Percentiles rank a stretch among this genome's conserved stretches.
Evolutionary conservation across 1,139 yeast genomes (phyloP).

Genomic region (Taphrina confusa): DNA sequence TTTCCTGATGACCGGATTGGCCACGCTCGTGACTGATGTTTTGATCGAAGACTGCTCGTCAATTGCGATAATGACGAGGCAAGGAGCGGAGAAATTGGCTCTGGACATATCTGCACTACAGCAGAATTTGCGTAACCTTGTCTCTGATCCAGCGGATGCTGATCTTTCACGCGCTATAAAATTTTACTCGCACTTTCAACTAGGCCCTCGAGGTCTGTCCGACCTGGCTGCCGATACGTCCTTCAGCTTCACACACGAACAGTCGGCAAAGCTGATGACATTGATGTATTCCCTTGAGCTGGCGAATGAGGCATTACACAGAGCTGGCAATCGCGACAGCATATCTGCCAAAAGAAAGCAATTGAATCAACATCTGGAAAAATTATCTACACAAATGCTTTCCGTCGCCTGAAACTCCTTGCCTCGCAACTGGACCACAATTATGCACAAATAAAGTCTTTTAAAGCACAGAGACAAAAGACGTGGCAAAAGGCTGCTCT

Average conservation of each 20-base stretch:
- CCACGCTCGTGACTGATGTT: conserved; percentile 33
- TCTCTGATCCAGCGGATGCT: conserved; percentile 22
- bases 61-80: conserved; percentile 16
- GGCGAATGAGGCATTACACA: not conserved
- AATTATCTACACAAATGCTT: conserved; percentile 12
- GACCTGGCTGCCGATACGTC: conserved; percentile 13
- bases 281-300: conserved; percentile 32
- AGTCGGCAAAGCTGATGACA: conserved; percentile 24
- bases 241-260: conserved; percentile 17
- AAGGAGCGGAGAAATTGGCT: conserved; percentile 31
- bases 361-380: conserved; percentile 13
- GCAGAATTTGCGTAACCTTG: conserved; percentile 32
- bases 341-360: conserved; percentile 5
- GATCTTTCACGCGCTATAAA: conserved; percentile 29
- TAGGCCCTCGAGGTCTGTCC: conserved; percentile 8
- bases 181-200: conserved; percentile 12
- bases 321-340: conserved; percentile 5
- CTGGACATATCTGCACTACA: conserved; percentile 33
- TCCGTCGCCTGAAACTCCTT: not conserved
- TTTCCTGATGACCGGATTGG: conserved; percentile 32
- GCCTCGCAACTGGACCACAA: no score
- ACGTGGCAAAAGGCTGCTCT: no score
- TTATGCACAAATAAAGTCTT: no score
- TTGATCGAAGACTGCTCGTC: conserved; percentile 23
- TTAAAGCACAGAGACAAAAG: no score